These are phyloP conservation scores for Bidens hawaiensis DNA, from an alignment of 140 eudicot genomes.

Conservation along the genomic window DNA sequence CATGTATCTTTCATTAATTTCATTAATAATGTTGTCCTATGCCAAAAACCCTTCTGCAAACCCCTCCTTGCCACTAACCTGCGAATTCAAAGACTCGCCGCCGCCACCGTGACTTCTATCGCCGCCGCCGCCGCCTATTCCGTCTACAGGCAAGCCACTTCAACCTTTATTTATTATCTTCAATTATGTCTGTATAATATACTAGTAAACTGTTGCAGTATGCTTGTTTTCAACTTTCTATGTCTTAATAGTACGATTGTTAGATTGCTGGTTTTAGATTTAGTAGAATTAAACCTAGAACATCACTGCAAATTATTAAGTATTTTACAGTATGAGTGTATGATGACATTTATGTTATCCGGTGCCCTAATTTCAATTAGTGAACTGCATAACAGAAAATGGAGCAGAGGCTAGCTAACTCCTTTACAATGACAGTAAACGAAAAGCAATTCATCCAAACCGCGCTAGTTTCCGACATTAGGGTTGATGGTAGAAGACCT, in stretches of 20 bases:
- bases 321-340: neutral
- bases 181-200: neutral
- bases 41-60: slow-evolving; percentile 21
- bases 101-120: slow-evolving; percentile 2
- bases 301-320: slow-evolving; percentile 1
- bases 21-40: neutral
- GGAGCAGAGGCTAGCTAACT: slow-evolving; percentile 79
- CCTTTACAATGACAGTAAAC: slow-evolving; percentile 66
- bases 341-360: neutral
- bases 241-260: neutral
- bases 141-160: neutral
- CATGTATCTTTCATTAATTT: too few relatives aligned
- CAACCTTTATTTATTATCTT: neutral
- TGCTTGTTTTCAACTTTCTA: neutral
- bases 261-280: neutral
- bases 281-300: slow-evolving; percentile 6
- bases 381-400: slow-evolving; percentile 29
- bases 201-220: neutral
- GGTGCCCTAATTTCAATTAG: neutral
- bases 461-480: slow-evolving; percentile 63
- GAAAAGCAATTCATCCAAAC: slow-evolving; percentile 81
- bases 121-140: neutral
- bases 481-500: slow-evolving; percentile 82
- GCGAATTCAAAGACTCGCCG: neutral
- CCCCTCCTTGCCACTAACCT: slow-evolving; percentile 12